Base-by-base conservation (phyloP, 208 protist species). In the Leishmania gerbilli region DNA sequence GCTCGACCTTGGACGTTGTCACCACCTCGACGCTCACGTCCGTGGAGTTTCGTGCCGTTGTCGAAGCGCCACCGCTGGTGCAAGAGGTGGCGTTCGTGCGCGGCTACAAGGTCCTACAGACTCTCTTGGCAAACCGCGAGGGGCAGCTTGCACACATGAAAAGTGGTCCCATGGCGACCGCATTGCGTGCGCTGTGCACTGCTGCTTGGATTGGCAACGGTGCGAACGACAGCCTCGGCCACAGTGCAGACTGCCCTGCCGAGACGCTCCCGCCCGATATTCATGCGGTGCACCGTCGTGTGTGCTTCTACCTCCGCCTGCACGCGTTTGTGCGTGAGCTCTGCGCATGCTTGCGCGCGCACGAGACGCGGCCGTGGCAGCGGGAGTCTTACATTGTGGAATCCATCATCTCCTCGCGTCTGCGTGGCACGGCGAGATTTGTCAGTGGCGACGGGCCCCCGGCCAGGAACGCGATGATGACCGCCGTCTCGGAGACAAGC, bases 221-320 rank as follows among this genome's bases (percentile, higher is more conserved):
- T 1, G 31, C 31, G 31, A 68, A 31, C 15, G 31, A 11, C 62
- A 40, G 21, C 9, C 31, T 5, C 15, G 13, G 13, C 31, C 31
- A 68, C 27, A 68, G 62, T 40, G 31, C 31, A 68, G 31, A 68
- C 9, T 40, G 62, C 62, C 62, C 21, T 40, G 27, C 62, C 31
- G 31, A 34, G 62, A 17, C 62, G 62, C 62, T 34, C 9, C 62
- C 62, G 15, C 31, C 62, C 3, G 31, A 21, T 11, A 21, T 21
- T 68, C 62, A 31, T 19, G 47, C 49, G 17, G 1, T 77, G 17
- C 45, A 69, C 49, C 76, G 76, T 37, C 65, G 76, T 1, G 81
- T 77, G 8, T 55, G 31, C 45, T 84, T 80, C 53, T 84, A 84
- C 55, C 11, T 80, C 21, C 81, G 81, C 56, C 76, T 84, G 58